Conservation (phyloP, 2,329 filamentous ascomycete genomes). For the Nigrospora oryzae region DNA sequence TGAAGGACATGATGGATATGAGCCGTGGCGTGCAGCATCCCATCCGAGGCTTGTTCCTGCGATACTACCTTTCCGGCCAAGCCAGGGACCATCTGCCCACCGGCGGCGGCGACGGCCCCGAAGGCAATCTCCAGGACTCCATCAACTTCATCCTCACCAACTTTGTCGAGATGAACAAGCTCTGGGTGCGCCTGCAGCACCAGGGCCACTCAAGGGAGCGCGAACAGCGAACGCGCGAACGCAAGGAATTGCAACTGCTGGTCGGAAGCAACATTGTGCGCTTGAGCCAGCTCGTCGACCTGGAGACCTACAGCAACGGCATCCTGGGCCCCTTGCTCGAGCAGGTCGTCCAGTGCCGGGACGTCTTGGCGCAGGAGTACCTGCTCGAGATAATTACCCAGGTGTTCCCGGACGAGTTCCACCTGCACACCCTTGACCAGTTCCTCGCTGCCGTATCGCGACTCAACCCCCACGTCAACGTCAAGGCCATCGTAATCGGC, state of each 20-base stretch:
- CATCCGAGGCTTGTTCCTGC: conserved; percentile 85
- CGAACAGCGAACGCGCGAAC: conserved; percentile 86
- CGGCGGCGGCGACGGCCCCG: conserved; percentile 78
- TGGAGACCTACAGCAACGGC: conserved; percentile 85
- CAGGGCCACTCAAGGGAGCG: conserved; percentile 94
- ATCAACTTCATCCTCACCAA: conserved; percentile 98
- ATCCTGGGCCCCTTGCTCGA: conserved; percentile 86
- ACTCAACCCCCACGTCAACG: conserved; percentile 91
- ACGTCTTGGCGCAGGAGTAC: conserved; percentile 96
- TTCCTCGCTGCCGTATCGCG: conserved; percentile 88
- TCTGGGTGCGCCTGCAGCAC: conserved; percentile 96
- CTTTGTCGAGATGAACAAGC: conserved; percentile 99
- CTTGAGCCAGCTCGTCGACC: conserved; percentile 87
- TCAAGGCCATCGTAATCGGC: conserved; percentile 96
- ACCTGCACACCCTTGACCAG: conserved; percentile 92
- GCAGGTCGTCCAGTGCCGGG: conserved; percentile 95
- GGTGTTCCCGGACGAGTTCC: conserved; percentile 97
- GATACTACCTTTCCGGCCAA: conserved; percentile 94
- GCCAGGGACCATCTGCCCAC: conserved; percentile 81
- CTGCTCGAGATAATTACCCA: conserved; percentile 96
- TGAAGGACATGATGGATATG: conserved; percentile 99
- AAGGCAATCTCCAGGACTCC: conserved; percentile 92
- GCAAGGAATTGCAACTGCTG: conserved; percentile 88
- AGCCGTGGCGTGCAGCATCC: conserved; percentile 95
- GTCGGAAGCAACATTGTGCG: conserved; percentile 95